Evolutionary conservation across 345 rosid species (phyloP).

Genomic region (Camelina neglecta): DNA sequence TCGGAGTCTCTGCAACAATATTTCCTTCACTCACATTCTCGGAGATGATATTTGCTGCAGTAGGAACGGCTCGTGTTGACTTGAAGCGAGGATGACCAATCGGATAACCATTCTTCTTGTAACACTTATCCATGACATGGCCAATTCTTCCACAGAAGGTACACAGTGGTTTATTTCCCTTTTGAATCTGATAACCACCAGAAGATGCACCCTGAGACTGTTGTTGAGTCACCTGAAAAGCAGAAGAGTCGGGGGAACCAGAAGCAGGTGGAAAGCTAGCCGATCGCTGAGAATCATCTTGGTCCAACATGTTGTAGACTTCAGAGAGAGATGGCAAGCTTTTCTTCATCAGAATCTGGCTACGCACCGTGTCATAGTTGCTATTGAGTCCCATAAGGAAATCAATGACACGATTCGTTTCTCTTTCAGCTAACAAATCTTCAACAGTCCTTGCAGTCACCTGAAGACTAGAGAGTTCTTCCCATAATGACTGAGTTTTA

Average conservation of each 20-base stretch:
- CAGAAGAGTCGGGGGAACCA: too few relatives aligned
- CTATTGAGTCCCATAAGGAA: not conserved
- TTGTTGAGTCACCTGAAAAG: not conserved
- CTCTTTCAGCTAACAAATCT: not conserved
- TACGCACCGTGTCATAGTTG: rapidly evolving
- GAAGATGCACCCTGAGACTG: not conserved
- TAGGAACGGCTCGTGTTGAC: too few relatives aligned
- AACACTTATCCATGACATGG: not conserved
- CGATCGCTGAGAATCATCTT: not conserved
- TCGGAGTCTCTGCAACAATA: not conserved
- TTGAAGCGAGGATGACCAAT: not conserved
- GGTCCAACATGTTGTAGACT: not conserved
- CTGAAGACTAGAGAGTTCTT: too few relatives aligned
- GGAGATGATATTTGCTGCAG: rapidly evolving
- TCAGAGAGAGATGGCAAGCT: not conserved
- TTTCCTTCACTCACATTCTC: not conserved
- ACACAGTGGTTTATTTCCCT: not conserved
- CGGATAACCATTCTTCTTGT: not conserved
- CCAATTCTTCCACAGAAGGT: rapidly evolving
- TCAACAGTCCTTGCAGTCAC: too few relatives aligned
- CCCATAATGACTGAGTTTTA: too few relatives aligned
- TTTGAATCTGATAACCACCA: not conserved
- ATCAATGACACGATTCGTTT: not conserved
- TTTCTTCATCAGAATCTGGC: not conserved
- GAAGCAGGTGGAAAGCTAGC: too few relatives aligned